These are phyloP conservation scores for Tricharina praecox DNA, from an alignment of 495 filamentous ascomycete species.

Conservation along the genomic window DNA sequence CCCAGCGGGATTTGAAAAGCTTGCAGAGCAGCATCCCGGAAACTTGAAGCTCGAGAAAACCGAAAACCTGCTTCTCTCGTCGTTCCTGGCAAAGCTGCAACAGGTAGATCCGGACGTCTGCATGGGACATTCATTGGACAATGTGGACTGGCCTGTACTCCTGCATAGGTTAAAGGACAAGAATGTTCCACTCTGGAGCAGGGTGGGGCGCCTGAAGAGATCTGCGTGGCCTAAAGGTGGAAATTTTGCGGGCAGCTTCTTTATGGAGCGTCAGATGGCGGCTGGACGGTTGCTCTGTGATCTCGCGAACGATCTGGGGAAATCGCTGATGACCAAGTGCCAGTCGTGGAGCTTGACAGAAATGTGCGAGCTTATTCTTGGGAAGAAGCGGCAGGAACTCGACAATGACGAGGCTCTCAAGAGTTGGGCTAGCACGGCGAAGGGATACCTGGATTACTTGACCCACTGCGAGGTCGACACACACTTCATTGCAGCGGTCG, in stretches of 20 bases:
- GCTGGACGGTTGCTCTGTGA: slow-evolving; percentile 84
- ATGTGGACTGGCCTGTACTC: slow-evolving; percentile 84
- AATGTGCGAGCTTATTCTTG: slow-evolving; percentile 84
- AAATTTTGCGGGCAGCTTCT: slow-evolving; percentile 71
- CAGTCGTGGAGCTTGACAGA: slow-evolving; percentile 95
- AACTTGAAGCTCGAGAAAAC: slow-evolving; percentile 62
- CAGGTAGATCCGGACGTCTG: slow-evolving; percentile 82
- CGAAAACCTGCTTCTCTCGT: slow-evolving; percentile 65
- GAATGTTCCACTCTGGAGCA: slow-evolving; percentile 83
- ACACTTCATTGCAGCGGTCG: slow-evolving; percentile 82
- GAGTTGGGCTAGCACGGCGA: slow-evolving; percentile 66
- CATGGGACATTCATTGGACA: slow-evolving; percentile 89
- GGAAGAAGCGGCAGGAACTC: slow-evolving; percentile 54
- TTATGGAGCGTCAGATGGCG: slow-evolving; percentile 76
- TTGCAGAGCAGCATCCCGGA: slow-evolving; percentile 47
- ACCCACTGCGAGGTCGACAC: slow-evolving; percentile 87
- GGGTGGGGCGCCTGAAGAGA: slow-evolving; percentile 71
- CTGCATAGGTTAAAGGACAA: slow-evolving; percentile 74
- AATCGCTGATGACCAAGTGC: slow-evolving; percentile 92
- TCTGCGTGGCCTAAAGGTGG: slow-evolving; percentile 75
- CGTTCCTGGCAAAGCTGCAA: slow-evolving; percentile 76
- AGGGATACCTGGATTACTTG: slow-evolving; percentile 82
- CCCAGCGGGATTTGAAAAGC: slow-evolving; percentile 67
- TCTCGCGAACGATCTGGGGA: slow-evolving; percentile 88
- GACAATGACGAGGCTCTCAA: slow-evolving; percentile 77